A percentile compares a stretch with the other conserved stretches of the same genome.
Evolutionary conservation across 306 rosid genomes (phyloP).

Genomic region (Carpinus fangiana): DNA sequence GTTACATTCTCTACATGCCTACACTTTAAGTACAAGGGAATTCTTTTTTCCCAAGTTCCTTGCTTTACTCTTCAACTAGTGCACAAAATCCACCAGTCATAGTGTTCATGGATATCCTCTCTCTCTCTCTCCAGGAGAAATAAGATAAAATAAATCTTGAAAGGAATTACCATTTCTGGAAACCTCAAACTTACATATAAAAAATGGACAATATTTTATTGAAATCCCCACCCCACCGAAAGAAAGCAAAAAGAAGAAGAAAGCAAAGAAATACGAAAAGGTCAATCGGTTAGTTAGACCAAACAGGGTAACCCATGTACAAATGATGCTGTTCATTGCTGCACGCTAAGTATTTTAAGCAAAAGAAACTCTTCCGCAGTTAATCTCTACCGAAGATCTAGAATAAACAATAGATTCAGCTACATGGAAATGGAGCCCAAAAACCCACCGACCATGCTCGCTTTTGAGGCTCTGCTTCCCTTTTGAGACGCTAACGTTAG

Average conservation of each 20-base stretch:
- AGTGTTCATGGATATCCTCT: constrained; percentile 30
- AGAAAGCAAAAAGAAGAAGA: background rate
- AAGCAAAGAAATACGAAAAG: constrained; percentile 18
- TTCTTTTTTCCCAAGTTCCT: constrained; percentile 39
- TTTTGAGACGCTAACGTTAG: background rate
- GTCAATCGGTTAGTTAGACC: constrained; percentile 56
- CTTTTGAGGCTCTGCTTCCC: background rate
- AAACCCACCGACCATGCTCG: background rate
- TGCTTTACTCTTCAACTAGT: constrained; percentile 96
- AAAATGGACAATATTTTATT: background rate
- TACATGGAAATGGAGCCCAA: background rate
- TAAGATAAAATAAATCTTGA: constrained; percentile 29
- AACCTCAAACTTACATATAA: background rate
- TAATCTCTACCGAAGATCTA: constrained; percentile 28
- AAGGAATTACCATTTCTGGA: constrained; percentile 30
- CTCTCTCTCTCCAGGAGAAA: constrained; percentile 31
- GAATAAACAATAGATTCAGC: constrained; percentile 34
- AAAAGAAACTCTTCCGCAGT: constrained; percentile 35
- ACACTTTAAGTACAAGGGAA: constrained; percentile 92
- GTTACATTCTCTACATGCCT: constrained; percentile 73
- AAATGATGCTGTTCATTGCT: constrained; percentile 34
- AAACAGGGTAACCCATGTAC: constrained; percentile 44
- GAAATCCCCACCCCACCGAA: background rate
- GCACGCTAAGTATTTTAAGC: constrained; percentile 37
- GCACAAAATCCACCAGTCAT: constrained; percentile 43